phyloP scores from a whole-genome alignment of 495 filamentous ascomycete genomes.

The Penicillium mononematosum region DNA sequence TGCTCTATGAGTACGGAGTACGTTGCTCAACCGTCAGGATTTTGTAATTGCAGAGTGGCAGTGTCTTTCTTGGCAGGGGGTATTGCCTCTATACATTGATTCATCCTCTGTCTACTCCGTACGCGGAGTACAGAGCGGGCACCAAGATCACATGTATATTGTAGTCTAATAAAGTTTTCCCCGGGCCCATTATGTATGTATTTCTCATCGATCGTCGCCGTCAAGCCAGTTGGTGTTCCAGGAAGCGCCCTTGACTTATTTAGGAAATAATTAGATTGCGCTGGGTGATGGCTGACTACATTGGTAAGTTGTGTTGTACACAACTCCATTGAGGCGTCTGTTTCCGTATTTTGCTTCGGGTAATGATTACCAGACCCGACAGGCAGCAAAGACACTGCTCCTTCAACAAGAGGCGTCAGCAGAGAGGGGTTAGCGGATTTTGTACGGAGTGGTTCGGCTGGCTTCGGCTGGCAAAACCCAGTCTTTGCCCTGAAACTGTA shows the following conservation, averaged over 20 bases:
- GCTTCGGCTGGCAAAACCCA: background rate
- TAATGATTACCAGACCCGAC: conserved; percentile 12
- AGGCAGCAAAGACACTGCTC: background rate
- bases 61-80: background rate
- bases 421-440: background rate
- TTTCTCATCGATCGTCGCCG: conserved; percentile 13
- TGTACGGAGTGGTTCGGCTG: background rate
- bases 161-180: conserved; percentile 12
- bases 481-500: background rate
- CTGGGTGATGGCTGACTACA: background rate
- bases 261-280: conserved; percentile 1
- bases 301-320: background rate
- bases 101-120: background rate
- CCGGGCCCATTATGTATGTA: background rate
- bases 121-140: background rate
- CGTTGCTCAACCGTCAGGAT: background rate
- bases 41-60: background rate
- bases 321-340: conserved; percentile 1
- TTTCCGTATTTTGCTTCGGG: conserved; percentile 14
- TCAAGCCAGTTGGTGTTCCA: conserved; percentile 9
- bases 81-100: background rate
- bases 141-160: background rate
- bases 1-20: background rate
- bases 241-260: conserved; percentile 9
- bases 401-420: background rate